Base-by-base conservation (phyloP, 2,329 filamentous ascomycete genomes). In the Rhynchosporium agropyri region DNA sequence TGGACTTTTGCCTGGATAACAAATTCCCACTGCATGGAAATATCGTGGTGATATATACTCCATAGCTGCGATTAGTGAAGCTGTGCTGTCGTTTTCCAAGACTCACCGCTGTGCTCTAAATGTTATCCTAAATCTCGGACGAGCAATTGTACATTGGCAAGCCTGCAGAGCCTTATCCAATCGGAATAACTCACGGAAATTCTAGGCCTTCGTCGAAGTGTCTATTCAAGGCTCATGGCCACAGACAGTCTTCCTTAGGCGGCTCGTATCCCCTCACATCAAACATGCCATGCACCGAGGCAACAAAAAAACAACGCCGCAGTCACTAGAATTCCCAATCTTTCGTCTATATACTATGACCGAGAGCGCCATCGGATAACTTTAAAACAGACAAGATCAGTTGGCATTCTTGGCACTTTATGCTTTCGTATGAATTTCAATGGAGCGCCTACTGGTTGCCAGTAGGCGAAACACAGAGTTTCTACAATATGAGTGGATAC, bases 331-430 rank as follows among this genome's bases (percentile, higher is more conserved):
- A 9, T 40, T 28, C 9, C 36, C 36, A 9, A 51, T 12, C 36
- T 42, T 28, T 45, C 13, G 7, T 4, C n/a, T n/a, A 8, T 8
- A 46, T 3, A 8, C 9, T 54, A 28, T 26, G n/a, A 42, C 36
- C 51, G 20, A 38, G 20, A 38, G 7, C n/a, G 9, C n/a, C 10
- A 42, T 54, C 20, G 28, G 51, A 12, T 36, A 36, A 54, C 36
- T 54, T 42, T 54, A 54, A 53, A 54, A 54, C 51, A n/a, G 36
- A 38, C 36, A 54, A 54, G 51, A 54, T 54, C 36, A 42, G 51
- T 42, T 54, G 51, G 51, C 51, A 54, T 29, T 4, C 51, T 54
- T 54, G 36, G 51, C 33, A 42, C 36, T 9, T 33, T 54, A n/a
- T 20, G 20, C 20, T 20, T 20, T 20, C 20, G 20, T 20, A 20